Evolutionary conservation across 1,284 basidiomycete species (phyloP), one percentile per base, ranked within the genome.

Genomic region (Moesziomyces globuligerus): DNA sequence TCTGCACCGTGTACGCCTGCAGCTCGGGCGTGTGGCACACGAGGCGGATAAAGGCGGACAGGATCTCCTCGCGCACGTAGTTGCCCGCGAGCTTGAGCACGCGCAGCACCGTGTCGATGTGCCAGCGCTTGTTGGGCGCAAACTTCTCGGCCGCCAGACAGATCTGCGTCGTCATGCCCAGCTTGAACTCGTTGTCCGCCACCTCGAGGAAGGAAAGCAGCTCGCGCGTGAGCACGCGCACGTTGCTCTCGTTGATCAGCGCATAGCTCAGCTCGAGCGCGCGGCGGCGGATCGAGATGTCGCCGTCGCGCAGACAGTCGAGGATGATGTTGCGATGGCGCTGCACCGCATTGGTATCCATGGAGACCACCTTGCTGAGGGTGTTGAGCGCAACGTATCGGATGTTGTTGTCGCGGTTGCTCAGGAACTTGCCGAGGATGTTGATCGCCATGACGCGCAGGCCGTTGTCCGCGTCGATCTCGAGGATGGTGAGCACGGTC

Each of bases 371-470:
- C 84, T 98, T 98, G 87, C 96, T 98, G 43, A 99, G 88, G 0
- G 96, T 99, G 84, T 99, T 95, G 47, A 98, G 88, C 6, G 96
- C 95, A 41, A 98, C 96, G 83, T 99, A 99, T 54, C 94, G 55
- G 78, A 98, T 98, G 82, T 99, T 99, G 85, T 99, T 99, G 83
- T 99, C 96, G 28, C 93, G 88, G 84, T 99, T 98, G 80, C 92
- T 91, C 76, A 99, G 85, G 85, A 98, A 99, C 84, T 98, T 98
- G 64, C 96, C 96, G 40, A 99, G 87, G 59, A 98, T 98, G 82
- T 99, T 99, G 85, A 99, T 99, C 0, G 96, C 96, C 96, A 99
- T 98, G 50, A 98, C 95, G 6, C 96, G 89, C 37, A 98, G 85
- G 21, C 94, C 93, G 56, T 89, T 91, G 83, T 99, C 96, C 8